Conservation (phyloP, 139 green algal genomes). For the Chlamydomonas schloesseri region DNA sequence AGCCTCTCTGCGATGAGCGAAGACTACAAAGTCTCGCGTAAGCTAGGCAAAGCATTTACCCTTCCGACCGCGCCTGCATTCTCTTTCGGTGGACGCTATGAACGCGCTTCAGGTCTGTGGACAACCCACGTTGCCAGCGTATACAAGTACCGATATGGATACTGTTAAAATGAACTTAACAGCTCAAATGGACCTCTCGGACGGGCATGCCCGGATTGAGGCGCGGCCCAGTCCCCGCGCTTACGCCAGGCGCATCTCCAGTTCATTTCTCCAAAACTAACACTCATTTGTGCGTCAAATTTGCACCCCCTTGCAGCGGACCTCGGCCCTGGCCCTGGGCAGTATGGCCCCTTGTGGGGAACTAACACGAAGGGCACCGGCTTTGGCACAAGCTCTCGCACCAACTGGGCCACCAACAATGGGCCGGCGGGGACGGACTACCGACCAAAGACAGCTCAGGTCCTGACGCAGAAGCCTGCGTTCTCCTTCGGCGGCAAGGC, state of each 20-base stretch:
- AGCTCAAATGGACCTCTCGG: no score
- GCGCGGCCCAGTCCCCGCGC: no score
- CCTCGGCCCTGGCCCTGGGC: conserved; percentile 27
- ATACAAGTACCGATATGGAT: no score
- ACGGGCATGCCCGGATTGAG: no score
- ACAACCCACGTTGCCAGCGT: no score
- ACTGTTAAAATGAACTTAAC: no score
- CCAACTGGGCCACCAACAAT: neutral
- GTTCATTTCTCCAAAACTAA: no score
- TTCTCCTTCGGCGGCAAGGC: conserved; percentile 32
- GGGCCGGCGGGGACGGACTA: conserved; percentile 6
- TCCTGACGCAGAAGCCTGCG: neutral
- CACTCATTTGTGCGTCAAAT: no score
- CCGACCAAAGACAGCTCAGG: neutral
- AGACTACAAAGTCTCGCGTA: conserved; percentile 17
- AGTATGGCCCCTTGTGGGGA: neutral
- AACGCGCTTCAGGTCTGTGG: neutral
- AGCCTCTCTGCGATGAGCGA: neutral
- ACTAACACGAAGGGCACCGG: conserved; percentile 11
- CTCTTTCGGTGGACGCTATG: conserved; percentile 27
- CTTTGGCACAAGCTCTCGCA: conserved; percentile 28
- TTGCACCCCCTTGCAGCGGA: neutral
- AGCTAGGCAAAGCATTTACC: conserved; percentile 22
- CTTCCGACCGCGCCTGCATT: conserved; percentile 30
- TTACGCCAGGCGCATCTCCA: no score